These are phyloP conservation scores for Ascochyta rabiei DNA, from an alignment of 2,329 filamentous ascomycete genomes.

Conservation along the genomic window DNA sequence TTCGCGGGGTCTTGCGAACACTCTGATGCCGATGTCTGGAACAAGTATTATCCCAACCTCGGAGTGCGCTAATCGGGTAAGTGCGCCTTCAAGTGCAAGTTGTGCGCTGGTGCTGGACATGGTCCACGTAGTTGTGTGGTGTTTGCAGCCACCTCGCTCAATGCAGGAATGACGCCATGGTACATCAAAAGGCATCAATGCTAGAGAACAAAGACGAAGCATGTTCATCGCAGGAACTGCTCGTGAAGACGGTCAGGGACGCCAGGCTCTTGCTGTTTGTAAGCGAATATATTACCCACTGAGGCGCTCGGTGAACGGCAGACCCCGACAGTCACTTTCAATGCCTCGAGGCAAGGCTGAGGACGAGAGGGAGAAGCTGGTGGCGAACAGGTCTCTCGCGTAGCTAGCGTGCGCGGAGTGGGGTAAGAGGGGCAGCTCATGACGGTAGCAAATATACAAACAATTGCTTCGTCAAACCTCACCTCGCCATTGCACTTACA, in stretches of 20 bases:
- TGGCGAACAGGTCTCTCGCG: constrained; percentile 17
- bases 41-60: neutral
- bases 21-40: neutral
- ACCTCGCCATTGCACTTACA: constrained; percentile 12
- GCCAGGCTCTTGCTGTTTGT: neutral
- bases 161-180: constrained; percentile 11
- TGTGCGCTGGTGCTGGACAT: neutral
- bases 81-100: neutral
- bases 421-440: constrained; percentile 34
- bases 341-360: neutral
- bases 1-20: neutral
- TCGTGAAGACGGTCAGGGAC: neutral
- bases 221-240: neutral
- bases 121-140: neutral
- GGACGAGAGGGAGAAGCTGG: constrained; percentile 7
- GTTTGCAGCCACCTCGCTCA: neutral
- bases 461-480: constrained; percentile 27
- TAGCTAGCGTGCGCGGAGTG: constrained; percentile 20
- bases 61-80: neutral
- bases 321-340: neutral
- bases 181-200: constrained; percentile 10
- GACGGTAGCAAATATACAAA: constrained; percentile 19
- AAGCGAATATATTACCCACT: neutral
- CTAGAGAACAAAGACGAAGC: constrained; percentile 1
- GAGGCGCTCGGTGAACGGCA: neutral